Base-by-base conservation (phyloP, 257 asterid species). In the Pogostemon cablin region DNA sequence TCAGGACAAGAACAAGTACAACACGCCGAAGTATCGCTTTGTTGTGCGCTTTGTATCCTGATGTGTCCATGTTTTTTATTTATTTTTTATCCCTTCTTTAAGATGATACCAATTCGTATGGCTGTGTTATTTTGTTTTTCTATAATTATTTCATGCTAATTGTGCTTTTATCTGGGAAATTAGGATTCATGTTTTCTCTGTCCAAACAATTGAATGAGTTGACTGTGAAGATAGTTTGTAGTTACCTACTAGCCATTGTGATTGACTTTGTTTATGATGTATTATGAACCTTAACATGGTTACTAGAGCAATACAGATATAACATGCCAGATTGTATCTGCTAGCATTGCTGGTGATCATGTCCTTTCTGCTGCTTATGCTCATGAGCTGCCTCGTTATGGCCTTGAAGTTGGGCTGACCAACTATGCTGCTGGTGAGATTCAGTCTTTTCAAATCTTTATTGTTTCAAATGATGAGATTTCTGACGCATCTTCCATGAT, bases 1-100 rank as follows among this genome's bases (percentile, higher is more conserved):
- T 54, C 97, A 90, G 89, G 97, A 90, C 61, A 91, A 91, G 75
- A 90, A 86, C 78, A 88, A 90, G 80, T 86, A 88, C 80, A 90
- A 90, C 77, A 87, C 92, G 4, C 97, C 97, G 0, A 88, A 91
- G 71, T 91, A 78, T 64, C 89, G 97, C 2, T 84, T 75, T 55
- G 95, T 88, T 67, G 96, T 91, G 73, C 81, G 96, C 77, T 92
- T 89, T 72, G 95, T 84, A 87, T 84, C 92, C 90, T 80, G 2
- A 34, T 3, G 0, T 11, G 11, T 35, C 32, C 32, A 46, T 15
- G 54, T 38, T 41, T 38, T 15, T 48, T 9, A 48, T 3, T 46
- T 3, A n/a, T 12, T 42, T 37, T 32, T 4, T 66, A 35, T 64
- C 57, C 20, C n/a, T 39, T 63, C 6, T 4, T 55, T 4, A 6